Evolutionary conservation across 164 flowering plant genomes (phyloP).

Genomic region (Liquidambar formosana): DNA sequence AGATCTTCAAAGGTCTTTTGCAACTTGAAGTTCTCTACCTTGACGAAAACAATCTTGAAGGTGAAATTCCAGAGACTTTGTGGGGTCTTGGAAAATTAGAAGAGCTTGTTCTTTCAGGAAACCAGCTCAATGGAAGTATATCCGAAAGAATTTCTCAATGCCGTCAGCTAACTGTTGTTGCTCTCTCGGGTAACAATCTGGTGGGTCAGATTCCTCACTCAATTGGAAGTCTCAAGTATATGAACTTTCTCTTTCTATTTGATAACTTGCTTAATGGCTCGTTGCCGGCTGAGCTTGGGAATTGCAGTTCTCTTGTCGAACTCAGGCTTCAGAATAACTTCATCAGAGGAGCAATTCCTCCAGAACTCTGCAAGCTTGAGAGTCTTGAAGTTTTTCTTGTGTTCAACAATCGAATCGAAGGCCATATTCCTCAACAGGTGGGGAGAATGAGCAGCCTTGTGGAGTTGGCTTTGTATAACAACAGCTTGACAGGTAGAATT

Average conservation of each 20-base stretch:
- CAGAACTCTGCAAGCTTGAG: conserved; percentile 15
- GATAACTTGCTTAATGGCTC: conserved; percentile 21
- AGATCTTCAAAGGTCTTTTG: conserved; percentile 10
- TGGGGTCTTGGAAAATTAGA: conserved; percentile 16
- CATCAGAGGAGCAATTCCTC: conserved; percentile 18
- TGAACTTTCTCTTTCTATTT: conserved; percentile 7
- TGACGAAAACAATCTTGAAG: conserved; percentile 18
- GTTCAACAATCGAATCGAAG: conserved; percentile 17
- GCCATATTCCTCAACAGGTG: conserved; percentile 12
- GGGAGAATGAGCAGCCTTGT: conserved; percentile 16
- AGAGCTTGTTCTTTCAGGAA: conserved; percentile 25
- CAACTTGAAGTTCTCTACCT: conserved; percentile 18
- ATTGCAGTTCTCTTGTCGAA: conserved; percentile 19
- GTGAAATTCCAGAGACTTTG: conserved; percentile 20
- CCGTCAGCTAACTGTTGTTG: conserved; percentile 7
- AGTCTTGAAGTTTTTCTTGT: conserved; percentile 15
- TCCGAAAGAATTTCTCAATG: conserved; percentile 15
- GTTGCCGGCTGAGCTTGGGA: conserved; percentile 25
- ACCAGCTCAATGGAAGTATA: conserved; percentile 21
- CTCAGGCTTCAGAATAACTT: conserved; percentile 24
- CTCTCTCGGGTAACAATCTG: conserved; percentile 12
- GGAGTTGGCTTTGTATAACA: conserved; percentile 20
- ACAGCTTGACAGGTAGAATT: conserved; percentile 20
- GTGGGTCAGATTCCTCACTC: conserved; percentile 19
- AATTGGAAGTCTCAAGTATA: conserved; percentile 13